Evolutionary conservation across 352 stramenopile species (phyloP), one percentile per base, ranked within the genome.

Genomic region (Phytophthora ramorum): DNA sequence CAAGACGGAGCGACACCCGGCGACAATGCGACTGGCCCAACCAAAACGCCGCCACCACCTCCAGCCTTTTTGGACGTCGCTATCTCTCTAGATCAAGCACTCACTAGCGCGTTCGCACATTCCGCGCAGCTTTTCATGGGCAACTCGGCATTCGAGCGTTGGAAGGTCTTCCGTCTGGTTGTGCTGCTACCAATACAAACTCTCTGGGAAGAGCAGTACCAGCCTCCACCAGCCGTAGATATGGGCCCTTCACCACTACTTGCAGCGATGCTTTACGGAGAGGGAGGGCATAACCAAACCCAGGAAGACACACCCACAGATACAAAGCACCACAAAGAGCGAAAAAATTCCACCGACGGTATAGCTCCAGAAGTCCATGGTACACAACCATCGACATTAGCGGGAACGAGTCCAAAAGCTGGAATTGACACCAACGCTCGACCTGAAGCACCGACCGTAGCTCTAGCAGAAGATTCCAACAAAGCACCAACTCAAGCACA

Each of bases 61-160:
- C 71, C 85, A 13, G 76, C 77, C 7, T 85, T 92, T 48, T 69
- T 91, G 24, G 85, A 93, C 56, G 78, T 92, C 14, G 81, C 83
- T 16, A 91, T 93, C 45, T 92, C 83, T 8, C 79, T 92, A 35
- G 85, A 93, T 48, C 83, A 93, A 64, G 80, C 83, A 12, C 69
- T 93, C 10, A 89, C 78, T 0, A 83, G 69, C 7, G 83, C 83
- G 2, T 80, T 81, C n/a, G 78, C 80, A 1, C 81, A 86, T 62
- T 83, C 78, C 0, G 71, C 83, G 2, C 76, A 83, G 17, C 58
- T 86, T 28, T 87, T 91, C 44, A 73, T 76, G 2, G 50, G 74
- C 2, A 77, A 80, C 56, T 60, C 62, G 3, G 48, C 64, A 16
- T 73, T 78, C 35, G 60, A 78, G 20, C 58, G 61, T 9, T 93